Conservation (phyloP, 2,329 filamentous ascomycete genomes). For the Bipolaris cookei region DNA sequence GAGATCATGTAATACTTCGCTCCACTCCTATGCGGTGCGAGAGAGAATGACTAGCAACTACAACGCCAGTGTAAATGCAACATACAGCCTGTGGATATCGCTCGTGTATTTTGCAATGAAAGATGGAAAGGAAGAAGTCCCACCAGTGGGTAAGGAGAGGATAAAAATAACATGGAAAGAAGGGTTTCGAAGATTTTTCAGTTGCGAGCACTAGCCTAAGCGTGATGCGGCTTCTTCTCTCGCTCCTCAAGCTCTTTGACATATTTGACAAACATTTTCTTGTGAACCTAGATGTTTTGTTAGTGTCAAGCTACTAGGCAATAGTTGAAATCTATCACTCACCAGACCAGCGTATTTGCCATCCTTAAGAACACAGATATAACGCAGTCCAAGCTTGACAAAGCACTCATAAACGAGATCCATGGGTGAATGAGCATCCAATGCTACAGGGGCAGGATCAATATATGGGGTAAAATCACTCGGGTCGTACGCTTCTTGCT, state of each 20-base stretch:
- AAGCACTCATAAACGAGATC: slow-evolving; percentile 97
- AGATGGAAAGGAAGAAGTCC: background rate
- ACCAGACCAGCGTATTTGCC: slow-evolving; percentile 90
- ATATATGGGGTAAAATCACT: slow-evolving; percentile 91
- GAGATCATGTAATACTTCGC: background rate
- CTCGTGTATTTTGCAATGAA: background rate
- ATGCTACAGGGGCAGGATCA: slow-evolving; percentile 84
- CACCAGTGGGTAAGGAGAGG: slow-evolving; percentile 3
- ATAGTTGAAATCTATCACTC: slow-evolving; percentile 41
- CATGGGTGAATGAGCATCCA: slow-evolving; percentile 90
- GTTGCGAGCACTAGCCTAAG: background rate
- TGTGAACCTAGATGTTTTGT: slow-evolving; percentile 69
- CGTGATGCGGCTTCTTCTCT: slow-evolving; percentile 30
- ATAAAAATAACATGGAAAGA: background rate
- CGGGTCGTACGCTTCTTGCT: slow-evolving; percentile 60
- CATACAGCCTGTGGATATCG: background rate
- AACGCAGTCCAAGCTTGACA: slow-evolving; percentile 88
- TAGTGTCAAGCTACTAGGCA: background rate
- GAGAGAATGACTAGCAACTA: background rate
- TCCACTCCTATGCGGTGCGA: slow-evolving; percentile 1
- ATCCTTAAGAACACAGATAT: slow-evolving; percentile 85
- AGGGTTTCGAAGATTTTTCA: background rate
- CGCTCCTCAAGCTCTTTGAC: slow-evolving; percentile 78
- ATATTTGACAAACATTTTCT: slow-evolving; percentile 96
- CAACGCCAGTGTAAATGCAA: slow-evolving; percentile 15